Percentiles rank a stretch among this genome's conserved stretches.
Conservation (phyloP, 441 rosid genomes). For the Rhodomyrtus psidioides region DNA sequence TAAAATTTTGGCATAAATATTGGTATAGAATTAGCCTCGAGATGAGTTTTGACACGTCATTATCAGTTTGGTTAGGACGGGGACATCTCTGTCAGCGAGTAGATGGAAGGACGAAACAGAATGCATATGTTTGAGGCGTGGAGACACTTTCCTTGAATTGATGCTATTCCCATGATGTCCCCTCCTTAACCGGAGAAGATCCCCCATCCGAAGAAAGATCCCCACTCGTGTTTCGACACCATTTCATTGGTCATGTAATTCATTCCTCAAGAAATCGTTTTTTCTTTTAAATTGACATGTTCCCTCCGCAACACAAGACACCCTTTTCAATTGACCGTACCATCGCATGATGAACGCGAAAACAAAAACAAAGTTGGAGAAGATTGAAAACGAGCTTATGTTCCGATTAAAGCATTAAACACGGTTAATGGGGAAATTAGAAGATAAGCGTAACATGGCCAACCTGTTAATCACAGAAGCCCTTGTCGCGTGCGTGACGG, state of each 20-base stretch:
- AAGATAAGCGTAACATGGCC: not conserved
- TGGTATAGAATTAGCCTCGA: no score
- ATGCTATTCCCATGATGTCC: not conserved
- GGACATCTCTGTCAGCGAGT: not conserved
- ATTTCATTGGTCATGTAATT: not conserved
- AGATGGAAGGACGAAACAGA: not conserved
- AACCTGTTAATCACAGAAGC: not conserved
- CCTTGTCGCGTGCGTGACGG: not conserved
- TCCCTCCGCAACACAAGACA: not conserved
- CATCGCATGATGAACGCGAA: not conserved
- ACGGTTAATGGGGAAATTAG: not conserved
- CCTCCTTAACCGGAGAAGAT: not conserved
- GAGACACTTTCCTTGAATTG: not conserved
- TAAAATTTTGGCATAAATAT: no score
- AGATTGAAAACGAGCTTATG: not conserved
- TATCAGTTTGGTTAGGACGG: not conserved
- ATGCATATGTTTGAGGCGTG: not conserved
- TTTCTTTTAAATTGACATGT: not conserved
- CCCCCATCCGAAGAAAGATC: not conserved
- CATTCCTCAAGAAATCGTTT: not conserved
- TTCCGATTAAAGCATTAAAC: not conserved
- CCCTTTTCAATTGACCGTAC: not conserved
- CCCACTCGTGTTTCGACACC: not conserved
- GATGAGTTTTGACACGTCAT: not conserved
- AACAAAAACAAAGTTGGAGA: not conserved